phyloP scores from a whole-genome alignment of 106 monocot species.

The Phalaenopsis aphrodite region DNA sequence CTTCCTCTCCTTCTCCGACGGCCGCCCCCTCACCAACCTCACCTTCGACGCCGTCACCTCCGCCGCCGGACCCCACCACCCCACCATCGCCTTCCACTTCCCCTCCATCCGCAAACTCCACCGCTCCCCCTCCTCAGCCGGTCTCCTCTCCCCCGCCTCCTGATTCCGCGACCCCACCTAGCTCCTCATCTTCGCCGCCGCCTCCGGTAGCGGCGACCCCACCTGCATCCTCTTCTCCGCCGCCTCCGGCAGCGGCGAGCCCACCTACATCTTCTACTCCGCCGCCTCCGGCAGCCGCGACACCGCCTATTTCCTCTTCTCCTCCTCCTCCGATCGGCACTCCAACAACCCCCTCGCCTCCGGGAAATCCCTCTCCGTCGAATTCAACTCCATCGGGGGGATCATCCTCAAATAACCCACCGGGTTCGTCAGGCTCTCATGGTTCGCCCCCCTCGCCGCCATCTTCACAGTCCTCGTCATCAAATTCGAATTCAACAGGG shows the following conservation, averaged over 20 bases:
- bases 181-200: background rate
- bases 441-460: background rate
- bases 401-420: slow-evolving; percentile 1
- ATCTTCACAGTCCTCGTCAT: slow-evolving; percentile 3
- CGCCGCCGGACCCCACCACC: background rate
- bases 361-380: background rate
- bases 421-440: background rate
- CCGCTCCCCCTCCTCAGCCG: background rate
- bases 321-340: background rate
- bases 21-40: slow-evolving; percentile 1
- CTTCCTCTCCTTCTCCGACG: background rate
- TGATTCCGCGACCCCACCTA: background rate
- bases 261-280: slow-evolving; percentile 3
- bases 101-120: background rate
- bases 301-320: background rate
- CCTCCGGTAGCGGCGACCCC: background rate
- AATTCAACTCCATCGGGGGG: background rate
- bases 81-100: background rate
- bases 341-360: background rate
- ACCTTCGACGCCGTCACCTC: background rate
- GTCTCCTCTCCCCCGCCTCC: background rate
- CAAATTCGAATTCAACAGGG: slow-evolving; percentile 15
- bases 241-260: background rate
- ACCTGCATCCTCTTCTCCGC: background rate
- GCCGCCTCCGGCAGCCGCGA: slow-evolving; percentile 1